A percentile compares a stretch with the other conserved stretches of the same genome.
phyloP scores from a whole-genome alignment of 2,329 filamentous ascomycete genomes.

The Xenoacremonium recifei region DNA sequence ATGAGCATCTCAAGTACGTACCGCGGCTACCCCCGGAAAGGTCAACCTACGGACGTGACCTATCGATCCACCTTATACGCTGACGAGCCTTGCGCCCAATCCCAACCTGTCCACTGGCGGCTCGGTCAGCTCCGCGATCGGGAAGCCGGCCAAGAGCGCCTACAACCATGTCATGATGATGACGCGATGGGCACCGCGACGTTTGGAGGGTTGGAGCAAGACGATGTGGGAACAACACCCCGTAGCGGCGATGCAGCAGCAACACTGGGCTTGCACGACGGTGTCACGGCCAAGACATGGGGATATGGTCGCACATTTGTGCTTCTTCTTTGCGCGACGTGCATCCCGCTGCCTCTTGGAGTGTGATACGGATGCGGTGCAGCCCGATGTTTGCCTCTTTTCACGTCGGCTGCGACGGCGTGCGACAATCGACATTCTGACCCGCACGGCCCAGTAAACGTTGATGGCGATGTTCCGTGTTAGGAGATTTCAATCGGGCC shows the following conservation, averaged over 20 bases:
- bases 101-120: conserved; percentile 3
- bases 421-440: no score
- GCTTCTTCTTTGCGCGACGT: neutral
- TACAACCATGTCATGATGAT: conserved; percentile 11
- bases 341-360: no score
- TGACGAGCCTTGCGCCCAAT: conserved; percentile 13
- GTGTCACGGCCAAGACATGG: neutral
- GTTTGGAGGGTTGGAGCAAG: neutral
- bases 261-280: neutral
- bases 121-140: conserved; percentile 16
- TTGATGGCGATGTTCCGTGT: no score
- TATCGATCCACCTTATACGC: conserved; percentile 14
- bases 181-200: conserved; percentile 9
- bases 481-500: no score
- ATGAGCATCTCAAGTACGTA: no score
- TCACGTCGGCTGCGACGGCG: no score
- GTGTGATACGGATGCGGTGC: no score
- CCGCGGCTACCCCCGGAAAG: conserved; percentile 13
- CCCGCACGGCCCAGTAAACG: no score
- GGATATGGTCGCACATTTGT: neutral
- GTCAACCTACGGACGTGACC: conserved; percentile 12
- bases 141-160: conserved; percentile 3
- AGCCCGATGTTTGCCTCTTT: no score
- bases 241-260: neutral
- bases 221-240: neutral